A percentile compares a stretch with the other conserved stretches of the same genome.
These are phyloP conservation scores for Candida ortonii DNA, from an alignment of 805 yeast genomes.

Conservation along the genomic window DNA sequence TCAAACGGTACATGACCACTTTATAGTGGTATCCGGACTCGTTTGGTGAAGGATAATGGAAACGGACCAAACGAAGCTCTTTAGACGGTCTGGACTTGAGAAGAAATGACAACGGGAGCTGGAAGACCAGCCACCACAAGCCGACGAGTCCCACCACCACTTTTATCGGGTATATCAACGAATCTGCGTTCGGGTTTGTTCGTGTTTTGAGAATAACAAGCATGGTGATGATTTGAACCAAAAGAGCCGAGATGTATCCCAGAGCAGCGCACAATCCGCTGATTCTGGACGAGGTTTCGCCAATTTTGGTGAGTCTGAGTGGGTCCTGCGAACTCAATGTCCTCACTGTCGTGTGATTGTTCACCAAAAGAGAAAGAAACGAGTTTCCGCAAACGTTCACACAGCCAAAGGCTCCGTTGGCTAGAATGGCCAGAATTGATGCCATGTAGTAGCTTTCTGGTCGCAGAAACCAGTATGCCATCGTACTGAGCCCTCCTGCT, in stretches of 20 bases:
- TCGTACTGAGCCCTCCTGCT: slow-evolving; percentile 55
- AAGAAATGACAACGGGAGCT: slow-evolving; percentile 53
- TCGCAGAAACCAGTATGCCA: slow-evolving; percentile 39
- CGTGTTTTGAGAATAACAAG: slow-evolving; percentile 32
- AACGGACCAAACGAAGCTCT: slow-evolving; percentile 26
- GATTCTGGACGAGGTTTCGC: slow-evolving; percentile 46
- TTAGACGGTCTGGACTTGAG: slow-evolving; percentile 46
- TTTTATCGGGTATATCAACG: slow-evolving; percentile 44
- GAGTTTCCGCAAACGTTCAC: slow-evolving; percentile 81
- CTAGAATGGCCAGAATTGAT: slow-evolving; percentile 50
- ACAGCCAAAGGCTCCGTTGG: slow-evolving; percentile 72
- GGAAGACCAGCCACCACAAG: slow-evolving; percentile 74
- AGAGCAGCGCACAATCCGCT: slow-evolving; percentile 70
- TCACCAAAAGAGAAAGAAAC: slow-evolving; percentile 58
- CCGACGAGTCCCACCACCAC: slow-evolving; percentile 65
- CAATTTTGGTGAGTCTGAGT: slow-evolving; percentile 20
- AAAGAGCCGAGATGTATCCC: slow-evolving; percentile 66
- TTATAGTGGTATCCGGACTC: slow-evolving; percentile 11
- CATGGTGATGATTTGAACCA: slow-evolving; percentile 64
- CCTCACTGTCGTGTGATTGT: slow-evolving; percentile 32
- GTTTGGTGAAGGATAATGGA: slow-evolving; percentile 9
- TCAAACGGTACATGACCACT: slow-evolving; percentile 12
- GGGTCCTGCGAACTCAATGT: slow-evolving; percentile 4
- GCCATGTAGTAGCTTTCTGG: slow-evolving; percentile 49
- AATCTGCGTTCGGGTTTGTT: slow-evolving; percentile 20